Conservation (phyloP, 345 rosid genomes). For the Ricinus communis region DNA sequence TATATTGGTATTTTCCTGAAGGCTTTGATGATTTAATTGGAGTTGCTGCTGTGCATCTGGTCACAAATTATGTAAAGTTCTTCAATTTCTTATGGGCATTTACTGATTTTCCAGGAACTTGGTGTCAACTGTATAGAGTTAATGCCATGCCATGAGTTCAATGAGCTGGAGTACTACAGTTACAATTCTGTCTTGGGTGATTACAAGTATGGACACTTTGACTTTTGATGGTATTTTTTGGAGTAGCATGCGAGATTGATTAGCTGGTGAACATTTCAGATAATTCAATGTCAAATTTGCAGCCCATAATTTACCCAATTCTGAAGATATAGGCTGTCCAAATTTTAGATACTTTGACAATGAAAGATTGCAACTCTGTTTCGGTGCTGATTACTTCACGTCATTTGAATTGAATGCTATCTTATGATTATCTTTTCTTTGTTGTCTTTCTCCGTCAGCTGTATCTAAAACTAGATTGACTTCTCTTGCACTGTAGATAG, state of each 20-base stretch:
- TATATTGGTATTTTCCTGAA: background rate
- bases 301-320: slow-evolving; percentile 3
- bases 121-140: slow-evolving; percentile 93
- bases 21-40: background rate
- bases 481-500: background rate
- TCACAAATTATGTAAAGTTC: background rate
- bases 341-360: background rate
- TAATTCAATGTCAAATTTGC: slow-evolving; percentile 1
- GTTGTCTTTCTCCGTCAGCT: background rate
- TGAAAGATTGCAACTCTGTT: background rate
- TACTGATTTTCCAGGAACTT: slow-evolving; percentile 67
- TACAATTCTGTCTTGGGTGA: slow-evolving; percentile 79
- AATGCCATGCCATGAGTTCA: slow-evolving; percentile 98
- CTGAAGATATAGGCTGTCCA: background rate
- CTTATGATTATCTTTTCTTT: background rate
- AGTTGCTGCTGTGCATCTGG: background rate
- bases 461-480: background rate
- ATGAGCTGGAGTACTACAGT: slow-evolving; percentile 89
- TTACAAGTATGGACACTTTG: slow-evolving; percentile 56
- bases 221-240: slow-evolving; percentile 14
- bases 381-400: background rate
- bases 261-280: slow-evolving; percentile 7
- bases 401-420: background rate
- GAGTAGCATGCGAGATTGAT: slow-evolving; percentile 10
- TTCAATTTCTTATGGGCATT: slow-evolving; percentile 20